These are phyloP conservation scores for Ogataea nitratoaversa DNA, from an alignment of 805 yeast genomes.

Conservation along the genomic window DNA sequence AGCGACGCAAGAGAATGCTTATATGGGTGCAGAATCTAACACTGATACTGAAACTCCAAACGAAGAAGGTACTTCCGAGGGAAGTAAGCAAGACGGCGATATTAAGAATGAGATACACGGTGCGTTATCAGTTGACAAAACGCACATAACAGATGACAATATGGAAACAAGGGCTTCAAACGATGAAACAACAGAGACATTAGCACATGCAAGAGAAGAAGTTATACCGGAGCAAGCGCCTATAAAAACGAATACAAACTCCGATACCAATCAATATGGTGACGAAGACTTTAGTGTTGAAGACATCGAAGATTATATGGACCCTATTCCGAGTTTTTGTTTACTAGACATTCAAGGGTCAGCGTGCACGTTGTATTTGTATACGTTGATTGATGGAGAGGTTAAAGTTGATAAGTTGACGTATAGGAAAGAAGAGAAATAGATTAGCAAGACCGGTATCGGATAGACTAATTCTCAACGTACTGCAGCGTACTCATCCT, in stretches of 20 bases:
- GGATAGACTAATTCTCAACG: too few relatives aligned
- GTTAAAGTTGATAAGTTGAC: conserved; percentile 88
- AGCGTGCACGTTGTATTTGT: conserved; percentile 76
- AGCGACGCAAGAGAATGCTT: too few relatives aligned
- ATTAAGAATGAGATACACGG: too few relatives aligned
- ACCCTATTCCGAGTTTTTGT: conserved; percentile 80
- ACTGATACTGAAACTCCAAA: too few relatives aligned
- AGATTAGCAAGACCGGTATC: not conserved
- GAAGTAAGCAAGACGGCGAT: too few relatives aligned
- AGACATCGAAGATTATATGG: conserved; percentile 28
- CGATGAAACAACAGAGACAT: not conserved
- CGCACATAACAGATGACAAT: conserved; percentile 6
- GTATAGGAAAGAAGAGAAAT: conserved; percentile 46
- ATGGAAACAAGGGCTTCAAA: conserved; percentile 3
- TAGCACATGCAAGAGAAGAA: not conserved
- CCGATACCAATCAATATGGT: conserved; percentile 10
- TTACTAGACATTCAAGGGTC: conserved; percentile 79
- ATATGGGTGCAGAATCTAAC: too few relatives aligned
- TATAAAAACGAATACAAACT: too few relatives aligned
- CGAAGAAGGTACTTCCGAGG: too few relatives aligned
- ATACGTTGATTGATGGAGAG: conserved; percentile 74
- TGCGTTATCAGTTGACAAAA: conserved; percentile 5
- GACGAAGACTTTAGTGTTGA: conserved; percentile 19
- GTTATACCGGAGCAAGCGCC: conserved; percentile 3
- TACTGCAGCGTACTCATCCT: too few relatives aligned